Evolutionary conservation across 257 asterid species (phyloP), one percentile per base, ranked within the genome.

Genomic region (Cinchona pubescens): DNA sequence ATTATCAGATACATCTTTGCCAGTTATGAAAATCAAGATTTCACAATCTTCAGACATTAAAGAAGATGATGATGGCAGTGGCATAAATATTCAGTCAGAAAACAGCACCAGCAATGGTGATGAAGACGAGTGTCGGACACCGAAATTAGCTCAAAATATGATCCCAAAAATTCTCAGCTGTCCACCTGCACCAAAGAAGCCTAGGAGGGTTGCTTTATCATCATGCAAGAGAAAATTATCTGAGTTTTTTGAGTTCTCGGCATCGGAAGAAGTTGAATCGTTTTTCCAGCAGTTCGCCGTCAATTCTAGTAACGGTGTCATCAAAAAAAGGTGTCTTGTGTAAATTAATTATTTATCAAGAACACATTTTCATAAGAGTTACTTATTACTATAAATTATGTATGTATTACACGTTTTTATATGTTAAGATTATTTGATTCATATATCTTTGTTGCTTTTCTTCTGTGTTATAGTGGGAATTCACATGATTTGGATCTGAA

Each of bases 131-230:
- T 90, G 85, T 71, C 85, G n/a, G 42, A 87, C 92, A 2, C 92
- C 91, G 12, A 83, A 71, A 76, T 87, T 88, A 8, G 82, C 90
- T 7, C 55, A 58, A 19, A 61, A 82, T 73, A 82, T 80, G 85
- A 88, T 90, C 75, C 90, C 96, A 0, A 35, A 80, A 65, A 34
- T 76, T 3, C 68, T 72, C 32, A 73, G 64, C 73, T 88, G 96
- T 62, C 96, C 92, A 49, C 91, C 96, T 34, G 89, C 96, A 70
- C 96, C 96, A 25, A 88, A 53, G 78, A 90, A 88, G 83, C 82
- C 78, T 59, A 76, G 32, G 16, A 79, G 73, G 75, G 49, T 75
- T 49, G 76, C 9, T 27, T 8, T 37, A 19, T 55, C 82, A 32
- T 80, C 86, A 4, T 85, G 91, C 79, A 86, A 79, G 84, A 83